Percentiles rank a stretch among this genome's conserved stretches.
These are phyloP conservation scores for Stenogyne calaminthoides DNA, from an alignment of 305 asterid genomes.

Conservation along the genomic window DNA sequence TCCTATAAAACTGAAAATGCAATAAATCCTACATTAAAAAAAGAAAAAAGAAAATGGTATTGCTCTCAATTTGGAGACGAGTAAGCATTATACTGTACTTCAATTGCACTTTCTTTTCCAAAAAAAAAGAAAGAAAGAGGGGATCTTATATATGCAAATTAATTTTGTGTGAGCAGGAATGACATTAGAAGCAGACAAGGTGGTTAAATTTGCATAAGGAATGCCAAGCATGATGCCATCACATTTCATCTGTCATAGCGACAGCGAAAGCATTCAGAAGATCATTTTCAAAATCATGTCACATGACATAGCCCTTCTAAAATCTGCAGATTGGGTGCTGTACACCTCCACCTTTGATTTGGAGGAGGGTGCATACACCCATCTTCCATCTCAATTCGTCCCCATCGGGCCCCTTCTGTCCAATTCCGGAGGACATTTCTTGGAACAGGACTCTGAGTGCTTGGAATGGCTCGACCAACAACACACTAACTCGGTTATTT, in stretches of 20 bases:
- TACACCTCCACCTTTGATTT: conserved; percentile 54
- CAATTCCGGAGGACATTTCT: conserved; percentile 42
- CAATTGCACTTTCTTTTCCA: too few species aligned
- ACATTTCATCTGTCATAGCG: conserved; percentile 52
- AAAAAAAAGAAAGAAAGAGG: too few species aligned
- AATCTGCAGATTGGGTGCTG: conserved; percentile 45
- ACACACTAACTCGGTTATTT: conserved; percentile 44
- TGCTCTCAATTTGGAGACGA: too few species aligned
- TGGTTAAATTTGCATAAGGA: conserved; percentile 42
- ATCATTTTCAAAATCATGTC: conserved; percentile 38
- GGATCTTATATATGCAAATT: background rate
- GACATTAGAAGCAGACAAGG: background rate
- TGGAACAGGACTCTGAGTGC: conserved; percentile 44
- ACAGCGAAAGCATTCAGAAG: conserved; percentile 30
- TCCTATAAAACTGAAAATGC: too few species aligned
- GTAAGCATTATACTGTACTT: too few species aligned
- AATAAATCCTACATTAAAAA: too few species aligned
- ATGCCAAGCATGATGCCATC: conserved; percentile 47
- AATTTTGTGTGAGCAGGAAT: background rate
- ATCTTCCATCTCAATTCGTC: conserved; percentile 40
- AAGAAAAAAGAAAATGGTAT: too few species aligned
- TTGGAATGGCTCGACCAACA: conserved; percentile 62
- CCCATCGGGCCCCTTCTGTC: conserved; percentile 57
- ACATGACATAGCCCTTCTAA: conserved; percentile 28
- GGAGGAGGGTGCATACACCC: conserved; percentile 63